A percentile compares a stretch with the other conserved stretches of the same genome.
These are phyloP conservation scores for Fusarium veterinarium DNA, from an alignment of 2,329 filamentous ascomycete genomes.

Conservation along the genomic window DNA sequence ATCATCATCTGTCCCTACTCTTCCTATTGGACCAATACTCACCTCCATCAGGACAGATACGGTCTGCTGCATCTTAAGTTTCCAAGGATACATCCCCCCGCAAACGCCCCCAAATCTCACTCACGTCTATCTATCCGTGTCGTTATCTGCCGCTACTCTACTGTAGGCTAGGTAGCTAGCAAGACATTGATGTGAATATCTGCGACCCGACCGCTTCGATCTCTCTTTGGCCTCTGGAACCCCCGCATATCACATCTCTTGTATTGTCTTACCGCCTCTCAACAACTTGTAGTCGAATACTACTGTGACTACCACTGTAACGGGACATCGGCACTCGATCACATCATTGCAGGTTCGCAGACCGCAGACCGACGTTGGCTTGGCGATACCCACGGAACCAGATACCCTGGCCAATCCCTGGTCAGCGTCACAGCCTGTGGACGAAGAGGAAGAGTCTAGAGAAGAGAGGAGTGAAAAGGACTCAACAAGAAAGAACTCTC, in stretches of 20 bases:
- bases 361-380: slow-evolving; percentile 27
- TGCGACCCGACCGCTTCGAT: slow-evolving; percentile 4
- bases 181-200: neutral
- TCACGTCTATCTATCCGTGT: slow-evolving; percentile 14
- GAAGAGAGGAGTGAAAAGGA: slow-evolving; percentile 8
- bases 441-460: slow-evolving; percentile 11
- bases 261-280: slow-evolving; percentile 16
- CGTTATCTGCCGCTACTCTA: slow-evolving; percentile 17
- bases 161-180: neutral
- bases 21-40: slow-evolving; percentile 14
- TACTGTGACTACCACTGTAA: slow-evolving; percentile 5
- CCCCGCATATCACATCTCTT: slow-evolving; percentile 14
- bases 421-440: slow-evolving; percentile 12
- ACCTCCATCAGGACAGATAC: slow-evolving; percentile 24
- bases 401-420: slow-evolving; percentile 34
- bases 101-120: slow-evolving; percentile 37
- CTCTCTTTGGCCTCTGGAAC: slow-evolving; percentile 1
- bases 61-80: slow-evolving; percentile 27
- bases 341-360: slow-evolving; percentile 13
- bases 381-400: slow-evolving; percentile 20
- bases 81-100: slow-evolving; percentile 28
- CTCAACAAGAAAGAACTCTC: slow-evolving; percentile 22
- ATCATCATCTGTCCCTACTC: slow-evolving; percentile 17
- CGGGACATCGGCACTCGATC: slow-evolving; percentile 7
- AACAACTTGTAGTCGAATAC: neutral